Percentiles rank a stretch among this genome's conserved stretches.
These are phyloP conservation scores for Paxillus ammoniavirescens DNA, from an alignment of 768 basidiomycete genomes.

Conservation along the genomic window DNA sequence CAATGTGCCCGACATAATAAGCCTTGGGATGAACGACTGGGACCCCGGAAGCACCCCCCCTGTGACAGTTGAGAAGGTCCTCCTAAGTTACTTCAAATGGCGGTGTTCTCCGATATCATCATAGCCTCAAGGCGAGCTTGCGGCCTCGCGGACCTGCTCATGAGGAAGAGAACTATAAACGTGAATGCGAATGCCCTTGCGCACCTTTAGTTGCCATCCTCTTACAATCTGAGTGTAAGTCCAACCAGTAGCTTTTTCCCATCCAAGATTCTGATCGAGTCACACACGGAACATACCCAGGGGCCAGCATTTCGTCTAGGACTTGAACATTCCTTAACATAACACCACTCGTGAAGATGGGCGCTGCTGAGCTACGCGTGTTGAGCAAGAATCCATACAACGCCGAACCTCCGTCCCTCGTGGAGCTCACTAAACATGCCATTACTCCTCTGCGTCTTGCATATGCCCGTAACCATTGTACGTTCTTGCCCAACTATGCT, in stretches of 20 bases:
- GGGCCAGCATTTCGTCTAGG: not conserved
- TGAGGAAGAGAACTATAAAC: not conserved
- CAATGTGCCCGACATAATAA: not conserved
- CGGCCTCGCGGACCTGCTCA: not conserved
- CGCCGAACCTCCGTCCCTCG: slow-evolving; percentile 63
- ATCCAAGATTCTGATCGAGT: not conserved
- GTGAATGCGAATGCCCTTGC: not conserved
- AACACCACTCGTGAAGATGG: slow-evolving; percentile 13
- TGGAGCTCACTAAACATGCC: slow-evolving; percentile 44
- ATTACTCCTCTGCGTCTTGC: slow-evolving; percentile 63
- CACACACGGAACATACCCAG: not conserved
- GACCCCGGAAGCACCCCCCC: not conserved
- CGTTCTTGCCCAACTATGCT: slow-evolving; percentile 36
- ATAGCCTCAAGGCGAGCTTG: not conserved
- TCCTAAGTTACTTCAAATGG: no score
- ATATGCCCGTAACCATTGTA: slow-evolving; percentile 73
- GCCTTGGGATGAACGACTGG: not conserved
- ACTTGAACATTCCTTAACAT: not conserved
- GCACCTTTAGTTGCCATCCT: not conserved
- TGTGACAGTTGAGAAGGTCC: not conserved
- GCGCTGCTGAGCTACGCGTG: slow-evolving; percentile 16
- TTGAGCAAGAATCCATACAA: slow-evolving; percentile 53
- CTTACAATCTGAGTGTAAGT: not conserved
- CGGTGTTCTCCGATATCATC: no score
- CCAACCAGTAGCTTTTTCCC: not conserved